Evolutionary conservation across 2,329 filamentous ascomycete genomes (phyloP).

Genomic region (Chalara sp.): DNA sequence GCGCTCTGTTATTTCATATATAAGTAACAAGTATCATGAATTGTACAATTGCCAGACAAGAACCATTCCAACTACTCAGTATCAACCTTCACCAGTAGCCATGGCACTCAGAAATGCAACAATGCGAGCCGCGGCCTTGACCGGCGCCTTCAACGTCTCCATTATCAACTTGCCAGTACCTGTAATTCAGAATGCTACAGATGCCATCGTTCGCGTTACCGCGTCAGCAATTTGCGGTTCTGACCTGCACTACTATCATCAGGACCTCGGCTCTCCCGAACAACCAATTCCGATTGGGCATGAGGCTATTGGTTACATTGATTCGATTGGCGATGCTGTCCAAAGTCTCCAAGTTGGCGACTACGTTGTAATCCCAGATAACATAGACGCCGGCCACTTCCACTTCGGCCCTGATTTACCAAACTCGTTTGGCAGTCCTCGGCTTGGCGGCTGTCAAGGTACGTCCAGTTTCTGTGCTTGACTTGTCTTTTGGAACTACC

Average conservation of each 20-base stretch:
- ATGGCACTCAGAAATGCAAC: too few species aligned
- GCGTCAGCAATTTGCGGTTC: slow-evolving; percentile 45
- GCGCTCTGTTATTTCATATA: too few species aligned
- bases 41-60: too few species aligned
- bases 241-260: slow-evolving; percentile 45
- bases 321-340: slow-evolving; percentile 37
- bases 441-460: slow-evolving; percentile 67
- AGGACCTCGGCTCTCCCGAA: slow-evolving; percentile 26
- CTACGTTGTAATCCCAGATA: slow-evolving; percentile 43
- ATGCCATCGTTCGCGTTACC: slow-evolving; percentile 41
- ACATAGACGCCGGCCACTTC: slow-evolving; percentile 31
- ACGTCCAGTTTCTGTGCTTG: slow-evolving; percentile 59
- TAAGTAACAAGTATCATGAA: too few species aligned
- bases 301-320: slow-evolving; percentile 43
- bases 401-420: slow-evolving; percentile 20
- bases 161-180: slow-evolving; percentile 28
- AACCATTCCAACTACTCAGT: too few species aligned
- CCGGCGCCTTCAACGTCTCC: too few species aligned
- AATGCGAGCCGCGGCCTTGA: too few species aligned
- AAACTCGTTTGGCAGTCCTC: slow-evolving; percentile 20
- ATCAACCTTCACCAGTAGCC: too few species aligned
- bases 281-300: slow-evolving; percentile 35
- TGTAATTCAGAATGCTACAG: slow-evolving; percentile 31
- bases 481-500: too few species aligned
- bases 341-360: slow-evolving; percentile 40